Evolutionary conservation across 306 rosid genomes (phyloP), one percentile per base, ranked within the genome.

Genomic region (Prunus kanzakura): DNA sequence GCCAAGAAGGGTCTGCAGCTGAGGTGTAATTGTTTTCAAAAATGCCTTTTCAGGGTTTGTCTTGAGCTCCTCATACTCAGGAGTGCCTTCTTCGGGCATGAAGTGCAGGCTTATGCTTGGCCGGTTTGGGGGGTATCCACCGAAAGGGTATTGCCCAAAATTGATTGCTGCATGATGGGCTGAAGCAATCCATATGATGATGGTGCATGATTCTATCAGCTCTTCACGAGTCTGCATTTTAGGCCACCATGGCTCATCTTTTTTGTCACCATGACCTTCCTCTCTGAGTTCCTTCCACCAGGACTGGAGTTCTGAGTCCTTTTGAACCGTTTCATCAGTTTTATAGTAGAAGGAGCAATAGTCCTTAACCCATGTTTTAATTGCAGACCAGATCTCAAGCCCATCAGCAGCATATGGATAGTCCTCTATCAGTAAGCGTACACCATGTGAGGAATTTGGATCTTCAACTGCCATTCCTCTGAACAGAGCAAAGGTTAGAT

Each of bases 111-210:
- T 91, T 0, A 83, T 65, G 8, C 93, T 88, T 41, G 91, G 91
- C 9, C 96, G 82, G 75, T 88, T 88, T 8, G 88, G 80, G 67
- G 84, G 86, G 30, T 80, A 88, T 1, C 93, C 96, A 35, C 91
- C 93, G 50, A 81, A 86, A 1, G 93, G 89, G 20, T 89, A 89
- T 19, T 86, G 87, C 11, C 93, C 90, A 15, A 84, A 89, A 75
- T 89, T 86, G 20, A 89, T 87, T 13, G 93, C 91, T 61, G 91
- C 89, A 47, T 88, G 91, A 72, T 85, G 90, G 18, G 94, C 94
- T 3, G 91, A 91, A 62, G 88, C 81, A 8, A 77, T 91, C 91
- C 91, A 89, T 49, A 89, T 82, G 56, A 87, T 64, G 11, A 68
- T 89, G 52, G 80, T 54, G 80, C 84, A 79, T 12, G 83, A 19